Base-by-base conservation (phyloP, 2,329 filamentous ascomycete species). In the Pyricularia sp. region DNA sequence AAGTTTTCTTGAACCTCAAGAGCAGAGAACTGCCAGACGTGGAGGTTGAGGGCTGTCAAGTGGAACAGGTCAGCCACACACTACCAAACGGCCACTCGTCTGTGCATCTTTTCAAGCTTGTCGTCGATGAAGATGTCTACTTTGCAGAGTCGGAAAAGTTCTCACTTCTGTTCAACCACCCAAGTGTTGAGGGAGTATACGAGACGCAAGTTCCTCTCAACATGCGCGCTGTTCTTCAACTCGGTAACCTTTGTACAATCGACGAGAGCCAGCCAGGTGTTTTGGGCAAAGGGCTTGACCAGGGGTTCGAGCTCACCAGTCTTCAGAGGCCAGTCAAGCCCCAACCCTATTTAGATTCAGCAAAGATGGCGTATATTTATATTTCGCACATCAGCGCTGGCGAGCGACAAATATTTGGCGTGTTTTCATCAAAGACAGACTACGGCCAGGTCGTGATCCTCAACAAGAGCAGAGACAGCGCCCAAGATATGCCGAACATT, bases 181-280 rank as follows among this genome's bases (percentile, higher is more conserved):
- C 92, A 0, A 96, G 92, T 74, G 90, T 99, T 1, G 94, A 99
- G 75, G 96, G 96, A 33, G 92, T 99, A 16, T 99, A 99, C 72
- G 96, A 99, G 77, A 93, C 89, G 71, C 89, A 96, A 69, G 82
- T 99, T 1, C 92, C 96, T 0, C 80, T 97, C 6, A 91, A 90
- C 68, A 84, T 96, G 62, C 85, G 93, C 55, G 94, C 93, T 4
- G 84, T 99, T 35, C 83, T 99, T 10, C 90, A 94, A 69, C 80
- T 99, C 1, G 96, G 94, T 57, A 97, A 91, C 71, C 80, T 90
- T 33, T 99, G 94, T 73, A 96, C 91, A 2, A 96, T 99, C 69
- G 94, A 99, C 71, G 90, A 96, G 71, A 87, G 82, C 65, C 93
- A 97, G 70, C 85, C 89, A 66, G 96, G 93, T 70, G 93, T 97